Evolutionary conservation across 345 rosid genomes (phyloP).

Genomic region (Lumnitzera racemosa): DNA sequence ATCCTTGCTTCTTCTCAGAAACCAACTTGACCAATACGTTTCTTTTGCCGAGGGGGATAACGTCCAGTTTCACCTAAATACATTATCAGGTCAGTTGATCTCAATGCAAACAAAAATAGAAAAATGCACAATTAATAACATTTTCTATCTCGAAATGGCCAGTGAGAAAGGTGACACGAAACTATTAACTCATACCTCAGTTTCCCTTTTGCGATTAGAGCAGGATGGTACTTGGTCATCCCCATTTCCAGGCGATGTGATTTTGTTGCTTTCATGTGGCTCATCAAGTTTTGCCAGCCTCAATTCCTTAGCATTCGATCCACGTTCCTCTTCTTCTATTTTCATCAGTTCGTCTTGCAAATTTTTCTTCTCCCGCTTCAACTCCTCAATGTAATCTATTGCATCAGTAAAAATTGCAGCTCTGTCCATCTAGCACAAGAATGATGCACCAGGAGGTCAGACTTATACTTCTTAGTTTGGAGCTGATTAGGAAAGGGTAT

Average conservation of each 20-base stretch:
- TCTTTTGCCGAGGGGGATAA: slow-evolving; percentile 42
- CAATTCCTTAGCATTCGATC: slow-evolving; percentile 13
- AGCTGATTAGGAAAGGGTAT: slow-evolving; percentile 1
- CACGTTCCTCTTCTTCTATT: slow-evolving; percentile 33
- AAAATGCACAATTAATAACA: too few species aligned
- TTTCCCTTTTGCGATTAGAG: slow-evolving; percentile 3
- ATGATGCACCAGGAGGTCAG: slow-evolving; percentile 4
- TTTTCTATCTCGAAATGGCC: too few species aligned
- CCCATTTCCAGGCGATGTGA: slow-evolving; percentile 4
- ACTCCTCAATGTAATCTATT: slow-evolving; percentile 53
- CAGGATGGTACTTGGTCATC: slow-evolving; percentile 12
- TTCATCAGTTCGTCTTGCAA: slow-evolving; percentile 55
- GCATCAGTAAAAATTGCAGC: slow-evolving; percentile 64
- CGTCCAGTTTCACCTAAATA: slow-evolving; percentile 48
- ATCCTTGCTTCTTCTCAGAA: slow-evolving; percentile 37
- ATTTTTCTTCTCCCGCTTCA: slow-evolving; percentile 36
- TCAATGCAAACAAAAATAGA: too few species aligned
- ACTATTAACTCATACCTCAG: slow-evolving; percentile 19
- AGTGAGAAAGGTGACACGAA: too few species aligned
- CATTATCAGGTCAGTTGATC: not conserved
- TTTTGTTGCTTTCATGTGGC: slow-evolving; percentile 2
- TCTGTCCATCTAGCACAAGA: slow-evolving; percentile 57
- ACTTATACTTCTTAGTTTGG: too few species aligned
- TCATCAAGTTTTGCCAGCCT: slow-evolving; percentile 11
- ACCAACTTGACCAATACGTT: slow-evolving; percentile 43